Evolutionary conservation across 73 alveolate genomes (phyloP), one percentile per base, ranked within the genome.

Genomic region (Effrenium voratum): DNA sequence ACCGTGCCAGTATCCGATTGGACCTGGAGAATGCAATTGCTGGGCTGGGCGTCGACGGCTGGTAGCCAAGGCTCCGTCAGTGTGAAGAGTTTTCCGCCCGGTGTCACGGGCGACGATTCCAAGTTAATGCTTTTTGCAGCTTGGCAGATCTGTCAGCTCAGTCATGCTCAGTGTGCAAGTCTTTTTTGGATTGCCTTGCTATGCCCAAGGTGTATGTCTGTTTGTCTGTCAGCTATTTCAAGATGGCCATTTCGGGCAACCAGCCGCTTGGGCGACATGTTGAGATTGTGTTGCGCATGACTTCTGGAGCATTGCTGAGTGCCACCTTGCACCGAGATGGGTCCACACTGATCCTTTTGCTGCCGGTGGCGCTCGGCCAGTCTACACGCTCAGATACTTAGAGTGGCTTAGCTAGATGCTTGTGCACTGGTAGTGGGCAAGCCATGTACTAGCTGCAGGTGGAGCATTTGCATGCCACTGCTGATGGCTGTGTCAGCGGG

Each of bases 331-430:
- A 40, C 19, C 15, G 44, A 90, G 97, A 87, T 90, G 97, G 97
- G 97, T 90, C 36, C 97, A 90, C 57, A 90, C 97, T 0, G 97
- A 90, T 41, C 97, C 97, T 32, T 28, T 90, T 40, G 97, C 97
- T 0, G 28, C 24, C 45, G 97, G 97, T 12, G 97, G 97, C 30
- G 87, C 97, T 2, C 97, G 97, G 5, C 97, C 97, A 19, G 97
- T 90, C 24, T 90, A 45, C 57, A 90, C 97, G 44, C 40, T 90
- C 52, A 70, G 97, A 30, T 90, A 90, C 30, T 8, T 90, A 55
- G 97, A 90, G 97, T 32, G 8, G n/a, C 87, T 70, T n/a, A 16
- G 79, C 79, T 66, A 24, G 41, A 13, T 66, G 79, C 0, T 16
- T 36, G 15, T 26, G 40, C 79, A 66, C 15, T 66, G 10, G 79